A percentile compares a stretch with the other conserved stretches of the same genome.
Evolutionary conservation across 2,329 filamentous ascomycete species (phyloP).

Genomic region (Xylariales sp.): DNA sequence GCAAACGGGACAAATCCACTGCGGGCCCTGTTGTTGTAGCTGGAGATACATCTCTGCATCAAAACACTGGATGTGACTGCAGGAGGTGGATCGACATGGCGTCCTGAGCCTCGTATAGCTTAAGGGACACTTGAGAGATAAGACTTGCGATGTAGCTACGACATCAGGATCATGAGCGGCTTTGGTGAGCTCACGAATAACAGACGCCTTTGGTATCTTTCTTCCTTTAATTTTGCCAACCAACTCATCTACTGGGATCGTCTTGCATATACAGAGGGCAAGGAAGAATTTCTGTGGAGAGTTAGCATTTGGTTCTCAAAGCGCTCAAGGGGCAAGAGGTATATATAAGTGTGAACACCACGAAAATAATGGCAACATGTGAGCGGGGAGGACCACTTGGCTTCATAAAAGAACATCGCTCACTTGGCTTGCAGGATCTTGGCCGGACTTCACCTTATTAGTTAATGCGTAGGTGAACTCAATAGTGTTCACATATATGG

Average conservation of each 20-base stretch:
- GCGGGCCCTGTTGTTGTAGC: conserved; percentile 91
- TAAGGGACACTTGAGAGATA: conserved; percentile 90
- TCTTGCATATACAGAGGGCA: conserved; percentile 70
- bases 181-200: conserved; percentile 76
- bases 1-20: conserved; percentile 95
- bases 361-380: conserved; percentile 2
- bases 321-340: conserved; percentile 16
- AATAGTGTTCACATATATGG: conserved; percentile 69
- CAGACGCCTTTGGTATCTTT: conserved; percentile 74
- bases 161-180: conserved; percentile 86
- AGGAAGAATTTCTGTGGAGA: conserved; percentile 65
- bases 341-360: conserved; percentile 2
- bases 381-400: conserved; percentile 15
- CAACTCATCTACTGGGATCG: conserved; percentile 66
- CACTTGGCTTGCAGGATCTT: conserved; percentile 19
- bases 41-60: conserved; percentile 90
- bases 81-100: conserved; percentile 75
- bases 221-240: conserved; percentile 62
- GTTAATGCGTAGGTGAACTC: conserved; percentile 91
- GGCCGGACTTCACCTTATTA: conserved; percentile 60
- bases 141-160: conserved; percentile 77
- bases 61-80: conserved; percentile 91
- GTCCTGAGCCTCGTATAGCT: conserved; percentile 77
- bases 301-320: conserved; percentile 2
- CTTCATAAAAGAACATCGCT: conserved; percentile 15